Base-by-base conservation (phyloP, 257 asterid species). In the Gardenia jasminoides region DNA sequence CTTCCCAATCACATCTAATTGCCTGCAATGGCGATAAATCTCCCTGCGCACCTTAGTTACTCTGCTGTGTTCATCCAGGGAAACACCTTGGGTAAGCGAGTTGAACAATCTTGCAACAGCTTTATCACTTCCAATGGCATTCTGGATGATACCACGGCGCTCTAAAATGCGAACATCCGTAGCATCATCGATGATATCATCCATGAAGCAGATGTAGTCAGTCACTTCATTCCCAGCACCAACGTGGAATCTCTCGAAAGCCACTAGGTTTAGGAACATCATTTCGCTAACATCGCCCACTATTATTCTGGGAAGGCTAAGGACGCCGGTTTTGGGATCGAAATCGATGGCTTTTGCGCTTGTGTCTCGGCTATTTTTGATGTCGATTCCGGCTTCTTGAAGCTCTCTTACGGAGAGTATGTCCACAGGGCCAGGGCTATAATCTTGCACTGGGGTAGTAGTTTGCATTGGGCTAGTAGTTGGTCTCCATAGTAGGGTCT, bases 361-460 rank as follows among this genome's bases (percentile, higher is more conserved):
- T 7, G 72, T 47, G 0, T 87, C 68, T 26, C 13, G 46, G 83
- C 89, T 88, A 39, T 67, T 73, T 50, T 50, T 59, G 39, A 92
- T 71, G 2, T 47, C 77, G 24, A 90, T 88, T 10, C 93, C 93
- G 2, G 94, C 93, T 58, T 90, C 92, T 91, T 86, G n/a, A n/a
- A n/a, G n/a, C n/a, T n/a, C n/a, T n/a, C n/a, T n/a, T n/a, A n/a
- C n/a, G n/a, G n/a, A n/a, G 5, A 89, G 90, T 59, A 88, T 82
- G 47, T 86, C 80, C 72, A 80, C 84, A 72, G 82, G 84, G 7
- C n/a, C 24, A 66, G n/a, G n/a, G n/a, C n/a, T n/a, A 17, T 70
- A 5, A 43, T 26, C 10, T 26, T 31, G 50, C 5, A 0, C 12
- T 66, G 52, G 3, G 28, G 46, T 8, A 0, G 3, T 8, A 10